phyloP scores from a whole-genome alignment of 768 basidiomycete species.

The Amanita pallidorosea region DNA sequence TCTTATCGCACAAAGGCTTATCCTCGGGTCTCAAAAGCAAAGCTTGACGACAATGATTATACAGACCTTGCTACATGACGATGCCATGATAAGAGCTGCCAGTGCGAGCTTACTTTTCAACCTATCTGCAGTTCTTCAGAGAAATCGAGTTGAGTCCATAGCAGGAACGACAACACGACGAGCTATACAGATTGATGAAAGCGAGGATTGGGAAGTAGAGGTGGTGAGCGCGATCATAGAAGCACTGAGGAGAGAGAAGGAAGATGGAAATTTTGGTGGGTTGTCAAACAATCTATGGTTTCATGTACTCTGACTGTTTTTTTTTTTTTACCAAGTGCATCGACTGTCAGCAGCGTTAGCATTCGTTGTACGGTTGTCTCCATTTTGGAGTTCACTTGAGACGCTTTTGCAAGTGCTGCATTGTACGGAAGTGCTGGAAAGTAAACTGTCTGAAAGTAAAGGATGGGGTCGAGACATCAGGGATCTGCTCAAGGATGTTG shows the following conservation, averaged over 20 bases:
- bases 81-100: slow-evolving; percentile 60
- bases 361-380: slow-evolving; percentile 65
- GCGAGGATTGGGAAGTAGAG: slow-evolving; percentile 83
- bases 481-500: slow-evolving; percentile 58
- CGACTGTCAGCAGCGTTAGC: slow-evolving; percentile 74
- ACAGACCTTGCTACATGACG: slow-evolving; percentile 55
- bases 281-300: slow-evolving; percentile 3
- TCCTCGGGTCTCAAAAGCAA: slow-evolving; percentile 17
- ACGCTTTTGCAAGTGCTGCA: slow-evolving; percentile 66
- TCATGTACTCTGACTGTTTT: not conserved
- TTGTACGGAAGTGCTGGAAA: slow-evolving; percentile 39
- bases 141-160: slow-evolving; percentile 31
- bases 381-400: slow-evolving; percentile 42
- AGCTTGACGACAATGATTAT: slow-evolving; percentile 48
- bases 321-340: slow-evolving; percentile 42
- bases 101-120: slow-evolving; percentile 81
- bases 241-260: slow-evolving; percentile 59
- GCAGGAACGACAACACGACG: slow-evolving; percentile 18
- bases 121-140: slow-evolving; percentile 56
- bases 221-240: slow-evolving; percentile 76
- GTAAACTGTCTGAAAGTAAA: slow-evolving; percentile 43
- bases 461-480: slow-evolving; percentile 46
- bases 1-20: slow-evolving; percentile 28
- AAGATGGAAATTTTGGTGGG: slow-evolving; percentile 76
- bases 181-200: slow-evolving; percentile 32